phyloP scores from a whole-genome alignment of 768 basidiomycete genomes.

The Leccinum subtestaceum region DNA sequence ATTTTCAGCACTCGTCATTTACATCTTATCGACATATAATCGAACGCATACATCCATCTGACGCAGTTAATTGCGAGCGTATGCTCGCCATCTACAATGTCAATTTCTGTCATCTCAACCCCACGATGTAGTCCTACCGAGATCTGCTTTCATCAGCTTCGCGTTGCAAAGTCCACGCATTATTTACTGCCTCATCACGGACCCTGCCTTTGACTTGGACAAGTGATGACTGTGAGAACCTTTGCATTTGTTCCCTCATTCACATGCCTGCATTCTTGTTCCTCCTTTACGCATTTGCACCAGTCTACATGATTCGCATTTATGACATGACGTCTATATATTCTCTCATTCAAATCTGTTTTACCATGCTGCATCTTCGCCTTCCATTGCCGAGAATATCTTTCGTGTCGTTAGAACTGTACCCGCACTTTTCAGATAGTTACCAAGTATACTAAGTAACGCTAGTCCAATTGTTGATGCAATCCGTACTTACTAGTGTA shows the following conservation, averaged over 20 bases:
- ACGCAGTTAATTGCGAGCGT: constrained; percentile 29
- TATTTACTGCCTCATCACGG: constrained; percentile 26
- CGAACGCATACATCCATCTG: constrained; percentile 24
- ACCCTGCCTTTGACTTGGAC: constrained; percentile 31
- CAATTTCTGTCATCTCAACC: constrained; percentile 26
- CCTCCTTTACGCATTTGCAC: constrained; percentile 16
- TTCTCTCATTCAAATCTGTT: constrained; percentile 14
- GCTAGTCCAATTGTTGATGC: neutral
- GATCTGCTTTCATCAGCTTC: constrained; percentile 16
- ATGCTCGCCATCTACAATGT: constrained; percentile 18
- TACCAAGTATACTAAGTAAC: neutral
- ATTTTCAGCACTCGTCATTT: constrained; percentile 12
- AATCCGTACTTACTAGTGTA: neutral
- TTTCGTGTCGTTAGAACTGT: constrained; percentile 2
- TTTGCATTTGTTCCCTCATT: constrained; percentile 18
- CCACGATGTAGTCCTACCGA: constrained; percentile 30
- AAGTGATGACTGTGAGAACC: constrained; percentile 17
- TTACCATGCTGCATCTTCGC: constrained; percentile 3
- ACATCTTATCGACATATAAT: constrained; percentile 33
- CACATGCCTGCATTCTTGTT: constrained; percentile 27
- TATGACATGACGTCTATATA: constrained; percentile 15
- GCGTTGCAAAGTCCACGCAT: constrained; percentile 19
- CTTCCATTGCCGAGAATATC: neutral
- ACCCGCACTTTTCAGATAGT: neutral
- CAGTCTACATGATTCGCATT: constrained; percentile 19